Evolutionary conservation across 768 basidiomycete species (phyloP).

Genomic region (Pisolithus orientalis): DNA sequence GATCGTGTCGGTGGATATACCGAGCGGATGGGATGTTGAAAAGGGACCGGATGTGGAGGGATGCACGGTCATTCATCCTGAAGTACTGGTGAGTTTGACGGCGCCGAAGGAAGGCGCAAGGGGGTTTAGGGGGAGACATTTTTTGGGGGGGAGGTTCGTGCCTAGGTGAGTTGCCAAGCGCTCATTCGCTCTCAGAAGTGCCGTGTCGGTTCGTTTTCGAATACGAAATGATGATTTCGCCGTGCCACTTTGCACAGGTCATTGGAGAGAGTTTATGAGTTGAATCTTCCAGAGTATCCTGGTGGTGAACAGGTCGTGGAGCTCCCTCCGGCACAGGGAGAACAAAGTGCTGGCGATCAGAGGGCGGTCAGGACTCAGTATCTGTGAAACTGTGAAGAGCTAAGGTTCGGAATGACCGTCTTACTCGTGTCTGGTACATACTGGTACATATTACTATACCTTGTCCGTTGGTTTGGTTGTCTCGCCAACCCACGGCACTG

Average conservation of each 20-base stretch:
- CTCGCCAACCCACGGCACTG: no score
- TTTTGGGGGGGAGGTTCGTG: slow-evolving; percentile 90
- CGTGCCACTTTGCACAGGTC: slow-evolving; percentile 34
- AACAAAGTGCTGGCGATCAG: no score
- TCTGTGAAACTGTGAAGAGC: no score
- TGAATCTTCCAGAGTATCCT: slow-evolving; percentile 80
- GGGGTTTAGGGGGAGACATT: slow-evolving; percentile 76
- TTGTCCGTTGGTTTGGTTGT: no score
- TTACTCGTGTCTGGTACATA: no score
- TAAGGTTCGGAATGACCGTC: no score
- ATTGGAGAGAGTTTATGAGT: slow-evolving; percentile 64
- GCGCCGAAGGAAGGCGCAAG: slow-evolving; percentile 89
- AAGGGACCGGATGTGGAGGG: slow-evolving; percentile 51
- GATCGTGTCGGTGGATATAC: slow-evolving; percentile 93
- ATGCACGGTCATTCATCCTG: slow-evolving; percentile 52
- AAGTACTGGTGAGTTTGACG: slow-evolving; percentile 84
- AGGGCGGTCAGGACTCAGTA: no score
- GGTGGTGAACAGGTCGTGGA: slow-evolving; percentile 84
- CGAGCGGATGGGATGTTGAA: slow-evolving; percentile 95
- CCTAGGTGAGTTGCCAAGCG: slow-evolving; percentile 57
- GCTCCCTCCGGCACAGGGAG: background rate
- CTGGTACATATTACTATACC: no score
- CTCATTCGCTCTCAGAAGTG: background rate
- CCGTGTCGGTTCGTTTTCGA: background rate
- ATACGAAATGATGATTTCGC: background rate